Base-by-base conservation (phyloP, 2,329 filamentous ascomycete species). In the Rhexocercosporidium sp. region DNA sequence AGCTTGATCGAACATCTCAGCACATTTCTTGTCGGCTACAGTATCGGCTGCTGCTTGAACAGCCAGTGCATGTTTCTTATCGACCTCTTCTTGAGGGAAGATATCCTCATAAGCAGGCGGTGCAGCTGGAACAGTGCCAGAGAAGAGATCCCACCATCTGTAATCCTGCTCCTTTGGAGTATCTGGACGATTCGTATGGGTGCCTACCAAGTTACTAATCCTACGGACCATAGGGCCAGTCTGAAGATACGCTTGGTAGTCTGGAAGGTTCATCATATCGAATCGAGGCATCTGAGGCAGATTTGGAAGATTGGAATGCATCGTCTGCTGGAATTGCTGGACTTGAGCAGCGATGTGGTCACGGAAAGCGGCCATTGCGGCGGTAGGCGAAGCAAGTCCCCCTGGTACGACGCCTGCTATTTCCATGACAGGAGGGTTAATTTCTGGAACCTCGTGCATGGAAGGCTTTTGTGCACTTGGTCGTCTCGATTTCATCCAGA, bases 71-170 rank as follows among this genome's bases (percentile, higher is more conserved):
- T 86, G 83, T 77, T 91, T 90, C 27, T 79, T 80, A 65, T 89
- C 85, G 18, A 83, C 70, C 53, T 83, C 81, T 39, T 73, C 73
- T 62, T 82, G 78, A 1, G 91, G 92, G 77, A 89, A 96, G 31
- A 96, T 86, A 57, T 94, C 92, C 62, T 94, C 89, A 71, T 96
- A 96, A 0, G 92, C 87, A 11, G 92, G 92, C 9, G 92, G 92
- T 37, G 86, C 82, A 3, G 83, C 81, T 11, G 86, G 79, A 46
- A 80, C 80, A 22, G 79, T 81, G 44, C 83, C 80, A 9, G 88
- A 87, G 53, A 90, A 84, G 31, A 90, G 80, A 75, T 91, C 89
- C 86, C 89, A 92, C 90, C 90, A 92, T 67, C 85, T 84, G 71
- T 82, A 82, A 62, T 88, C 85, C 64, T 82, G 77, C 62, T 82